Evolutionary conservation across 768 basidiomycete species (phyloP).

Genomic region (Rhodotorula kratochvilovae): DNA sequence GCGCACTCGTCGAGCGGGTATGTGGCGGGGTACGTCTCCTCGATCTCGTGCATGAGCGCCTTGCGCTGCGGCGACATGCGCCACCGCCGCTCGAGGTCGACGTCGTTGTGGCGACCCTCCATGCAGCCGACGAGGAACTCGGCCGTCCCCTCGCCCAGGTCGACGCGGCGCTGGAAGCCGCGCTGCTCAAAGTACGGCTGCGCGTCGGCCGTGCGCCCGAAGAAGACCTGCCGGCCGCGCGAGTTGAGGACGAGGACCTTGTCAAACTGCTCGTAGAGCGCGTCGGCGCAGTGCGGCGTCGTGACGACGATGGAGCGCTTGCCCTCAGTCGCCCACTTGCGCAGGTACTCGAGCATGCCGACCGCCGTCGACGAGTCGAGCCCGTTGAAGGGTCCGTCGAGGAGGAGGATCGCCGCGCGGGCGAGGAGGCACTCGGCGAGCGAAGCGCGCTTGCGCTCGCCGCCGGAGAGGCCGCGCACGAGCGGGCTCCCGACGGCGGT

Average conservation of each 20-base stretch:
- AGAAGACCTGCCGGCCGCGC: constrained; percentile 70
- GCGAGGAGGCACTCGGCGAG: constrained; percentile 51
- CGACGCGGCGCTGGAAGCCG: constrained; percentile 46
- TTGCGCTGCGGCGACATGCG: constrained; percentile 31
- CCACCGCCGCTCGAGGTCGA: constrained; percentile 32
- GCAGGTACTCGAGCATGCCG: constrained; percentile 69
- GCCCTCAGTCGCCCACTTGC: constrained; percentile 71
- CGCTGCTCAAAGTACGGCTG: constrained; percentile 62
- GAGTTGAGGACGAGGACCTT: constrained; percentile 75
- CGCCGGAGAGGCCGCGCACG: constrained; percentile 55
- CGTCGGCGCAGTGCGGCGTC: constrained; percentile 64
- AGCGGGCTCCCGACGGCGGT: constrained; percentile 76
- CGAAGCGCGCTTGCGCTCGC: constrained; percentile 53
- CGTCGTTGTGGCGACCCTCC: constrained; percentile 33
- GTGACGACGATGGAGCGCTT: constrained; percentile 49
- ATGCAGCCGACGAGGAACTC: constrained; percentile 43
- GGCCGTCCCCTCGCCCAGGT: constrained; percentile 41
- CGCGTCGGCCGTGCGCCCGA: constrained; percentile 63
- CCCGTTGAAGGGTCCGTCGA: constrained; percentile 67
- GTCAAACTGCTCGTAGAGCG: constrained; percentile 61
- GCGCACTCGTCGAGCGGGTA: constrained; percentile 36
- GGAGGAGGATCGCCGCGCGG: constrained; percentile 47
- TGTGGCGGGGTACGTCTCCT: constrained; percentile 34
- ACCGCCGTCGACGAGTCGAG: constrained; percentile 74
- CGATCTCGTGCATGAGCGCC: constrained; percentile 30